A percentile compares a stretch with the other conserved stretches of the same genome.
phyloP scores from a whole-genome alignment of 2,329 filamentous ascomycete species.

The Westerdykella aurantiaca region DNA sequence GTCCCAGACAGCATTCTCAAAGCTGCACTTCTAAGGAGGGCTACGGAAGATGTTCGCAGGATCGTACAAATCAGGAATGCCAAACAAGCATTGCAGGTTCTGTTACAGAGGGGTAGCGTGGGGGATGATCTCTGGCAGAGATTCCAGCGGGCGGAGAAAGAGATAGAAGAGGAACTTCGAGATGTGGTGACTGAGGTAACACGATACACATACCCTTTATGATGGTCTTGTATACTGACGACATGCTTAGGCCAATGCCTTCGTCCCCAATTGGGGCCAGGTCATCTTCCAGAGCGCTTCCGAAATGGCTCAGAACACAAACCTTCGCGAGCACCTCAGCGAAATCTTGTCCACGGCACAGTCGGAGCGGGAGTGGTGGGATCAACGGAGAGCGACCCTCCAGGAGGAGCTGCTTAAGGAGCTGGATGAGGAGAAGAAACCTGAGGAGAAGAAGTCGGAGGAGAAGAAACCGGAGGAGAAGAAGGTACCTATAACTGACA shows the following conservation, averaged over 20 bases:
- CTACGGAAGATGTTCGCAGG: conserved; percentile 86
- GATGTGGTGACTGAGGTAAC: conserved; percentile 88
- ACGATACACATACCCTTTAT: not conserved
- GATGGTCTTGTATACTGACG: conserved; percentile 11
- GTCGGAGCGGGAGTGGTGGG: conserved; percentile 87
- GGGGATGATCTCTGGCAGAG: conserved; percentile 95
- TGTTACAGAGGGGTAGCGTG: conserved; percentile 85
- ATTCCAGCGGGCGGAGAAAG: conserved; percentile 86
- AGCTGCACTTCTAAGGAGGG: conserved; percentile 80
- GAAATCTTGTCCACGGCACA: conserved; percentile 67
- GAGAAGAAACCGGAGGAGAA: conserved; percentile 35
- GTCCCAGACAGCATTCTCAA: conserved; percentile 82
- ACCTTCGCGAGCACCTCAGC: conserved; percentile 67
- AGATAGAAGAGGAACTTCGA: conserved; percentile 91
- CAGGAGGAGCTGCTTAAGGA: conserved; percentile 78
- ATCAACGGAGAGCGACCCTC: conserved; percentile 69
- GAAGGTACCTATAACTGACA: conserved; percentile 11
- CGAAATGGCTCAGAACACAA: conserved; percentile 83
- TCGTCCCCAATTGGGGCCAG: conserved; percentile 83
- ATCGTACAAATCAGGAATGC: conserved; percentile 83
- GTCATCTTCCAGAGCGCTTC: conserved; percentile 96
- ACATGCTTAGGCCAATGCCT: conserved; percentile 71
- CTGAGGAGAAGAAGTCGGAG: conserved; percentile 6
- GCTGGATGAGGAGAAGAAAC: conserved; percentile 55
- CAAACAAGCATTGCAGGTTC: conserved; percentile 77